Evolutionary conservation across 345 rosid genomes (phyloP).

Genomic region (Linum lewisii): DNA sequence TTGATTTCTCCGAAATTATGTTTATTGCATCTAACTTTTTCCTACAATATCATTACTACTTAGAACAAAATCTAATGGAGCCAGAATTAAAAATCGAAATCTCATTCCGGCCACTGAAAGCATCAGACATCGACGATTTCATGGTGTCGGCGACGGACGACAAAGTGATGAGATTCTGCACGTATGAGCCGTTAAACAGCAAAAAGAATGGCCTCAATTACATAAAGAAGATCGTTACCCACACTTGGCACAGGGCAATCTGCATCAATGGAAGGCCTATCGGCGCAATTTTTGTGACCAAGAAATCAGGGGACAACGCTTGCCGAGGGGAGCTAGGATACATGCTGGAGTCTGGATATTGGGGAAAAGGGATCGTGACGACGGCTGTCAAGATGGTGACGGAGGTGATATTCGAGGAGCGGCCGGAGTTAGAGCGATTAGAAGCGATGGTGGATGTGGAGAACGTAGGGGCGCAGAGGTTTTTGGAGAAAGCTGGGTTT

Average conservation of each 20-base stretch:
- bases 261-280: constrained; percentile 8
- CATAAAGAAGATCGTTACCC: constrained; percentile 18
- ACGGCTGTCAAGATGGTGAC: not conserved
- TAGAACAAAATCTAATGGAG: not conserved
- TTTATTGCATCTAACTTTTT: too few relatives aligned
- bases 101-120: constrained; percentile 34
- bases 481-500: constrained; percentile 11
- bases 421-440: not conserved
- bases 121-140: constrained; percentile 47
- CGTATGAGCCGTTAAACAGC: constrained; percentile 41
- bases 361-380: constrained; percentile 10
- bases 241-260: constrained; percentile 7
- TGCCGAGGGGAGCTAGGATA: constrained; percentile 3
- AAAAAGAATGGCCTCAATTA: constrained; percentile 34
- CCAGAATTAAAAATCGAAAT: not conserved
- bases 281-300: not conserved
- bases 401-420: constrained; percentile 1
- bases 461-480: constrained; percentile 3
- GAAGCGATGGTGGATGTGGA: constrained; percentile 7
- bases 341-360: not conserved
- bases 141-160: constrained; percentile 59
- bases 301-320: not conserved
- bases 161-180: constrained; percentile 43
- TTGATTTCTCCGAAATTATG: too few relatives aligned
- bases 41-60: too few relatives aligned